Conservation (phyloP, 495 filamentous ascomycete species). For the Aspergillus heteromorphus region DNA sequence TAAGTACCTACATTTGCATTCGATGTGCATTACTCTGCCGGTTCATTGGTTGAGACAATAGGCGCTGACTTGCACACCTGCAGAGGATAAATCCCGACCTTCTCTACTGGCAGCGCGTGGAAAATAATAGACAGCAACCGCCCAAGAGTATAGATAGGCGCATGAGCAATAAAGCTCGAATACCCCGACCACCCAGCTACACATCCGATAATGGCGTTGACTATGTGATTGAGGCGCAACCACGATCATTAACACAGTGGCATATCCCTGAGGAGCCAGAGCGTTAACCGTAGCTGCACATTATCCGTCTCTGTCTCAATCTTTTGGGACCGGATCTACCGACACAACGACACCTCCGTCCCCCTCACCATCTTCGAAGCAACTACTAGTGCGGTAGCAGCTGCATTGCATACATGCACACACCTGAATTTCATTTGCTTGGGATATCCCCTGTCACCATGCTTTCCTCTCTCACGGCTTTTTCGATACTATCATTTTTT, state of each 20-base stretch:
- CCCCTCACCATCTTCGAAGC: background rate
- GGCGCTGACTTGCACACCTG: slow-evolving; percentile 5
- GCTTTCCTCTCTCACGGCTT: background rate
- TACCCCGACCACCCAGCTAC: slow-evolving; percentile 62
- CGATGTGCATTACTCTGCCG: background rate
- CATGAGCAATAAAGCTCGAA: slow-evolving; percentile 14
- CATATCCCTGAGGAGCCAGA: slow-evolving; percentile 1
- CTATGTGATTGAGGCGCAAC: slow-evolving; percentile 60
- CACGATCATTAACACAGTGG: slow-evolving; percentile 45
- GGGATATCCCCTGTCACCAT: background rate
- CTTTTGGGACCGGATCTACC: background rate
- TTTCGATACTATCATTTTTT: background rate
- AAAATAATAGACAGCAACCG: slow-evolving; percentile 19
- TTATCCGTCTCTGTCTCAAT: background rate
- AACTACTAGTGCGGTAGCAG: background rate
- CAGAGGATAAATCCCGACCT: slow-evolving; percentile 74
- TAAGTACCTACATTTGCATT: slow-evolving; percentile 39
- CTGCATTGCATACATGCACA: background rate
- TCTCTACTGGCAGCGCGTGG: slow-evolving; percentile 69
- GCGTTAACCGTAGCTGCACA: background rate
- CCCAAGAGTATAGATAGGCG: slow-evolving; percentile 7
- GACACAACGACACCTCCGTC: background rate
- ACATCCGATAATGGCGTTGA: slow-evolving; percentile 64
- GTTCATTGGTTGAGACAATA: background rate
- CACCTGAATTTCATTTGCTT: background rate